These are phyloP conservation scores for Seiridium cupressi DNA, from an alignment of 2,329 filamentous ascomycete species.

Conservation along the genomic window DNA sequence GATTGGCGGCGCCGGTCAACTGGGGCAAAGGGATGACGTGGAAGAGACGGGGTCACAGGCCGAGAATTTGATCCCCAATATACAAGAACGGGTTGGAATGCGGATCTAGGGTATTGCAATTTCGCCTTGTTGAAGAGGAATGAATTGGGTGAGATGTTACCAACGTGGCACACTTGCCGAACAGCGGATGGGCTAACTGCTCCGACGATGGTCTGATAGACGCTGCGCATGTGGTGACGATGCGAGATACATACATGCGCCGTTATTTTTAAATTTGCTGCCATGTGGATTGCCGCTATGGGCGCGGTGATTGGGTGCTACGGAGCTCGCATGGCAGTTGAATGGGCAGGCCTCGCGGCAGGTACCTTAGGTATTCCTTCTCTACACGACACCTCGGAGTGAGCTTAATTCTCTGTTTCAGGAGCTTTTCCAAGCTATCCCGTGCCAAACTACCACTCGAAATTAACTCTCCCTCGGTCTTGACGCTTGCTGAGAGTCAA, in stretches of 20 bases:
- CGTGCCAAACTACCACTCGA: no score
- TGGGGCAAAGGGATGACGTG: slow-evolving; percentile 5
- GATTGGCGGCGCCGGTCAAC: background rate
- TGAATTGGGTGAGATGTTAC: background rate
- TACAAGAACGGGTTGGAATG: background rate
- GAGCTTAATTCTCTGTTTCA: no score
- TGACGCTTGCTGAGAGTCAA: no score
- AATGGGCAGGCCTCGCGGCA: background rate
- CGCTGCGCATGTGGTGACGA: background rate
- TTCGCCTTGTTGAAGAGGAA: background rate
- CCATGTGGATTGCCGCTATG: background rate
- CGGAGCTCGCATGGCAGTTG: background rate
- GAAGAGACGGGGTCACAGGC: background rate
- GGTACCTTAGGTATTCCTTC: no score
- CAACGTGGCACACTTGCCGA: background rate
- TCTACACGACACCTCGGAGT: no score
- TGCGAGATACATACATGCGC: background rate
- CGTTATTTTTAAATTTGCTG: slow-evolving; percentile 8
- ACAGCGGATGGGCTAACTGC: background rate
- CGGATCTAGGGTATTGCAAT: background rate
- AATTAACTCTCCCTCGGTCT: no score
- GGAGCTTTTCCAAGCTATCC: no score
- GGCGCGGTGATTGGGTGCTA: background rate
- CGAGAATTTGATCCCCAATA: no score
- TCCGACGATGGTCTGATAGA: background rate